Conservation (phyloP, 202 grass and related monocot species). For the Setaria italica region DNA sequence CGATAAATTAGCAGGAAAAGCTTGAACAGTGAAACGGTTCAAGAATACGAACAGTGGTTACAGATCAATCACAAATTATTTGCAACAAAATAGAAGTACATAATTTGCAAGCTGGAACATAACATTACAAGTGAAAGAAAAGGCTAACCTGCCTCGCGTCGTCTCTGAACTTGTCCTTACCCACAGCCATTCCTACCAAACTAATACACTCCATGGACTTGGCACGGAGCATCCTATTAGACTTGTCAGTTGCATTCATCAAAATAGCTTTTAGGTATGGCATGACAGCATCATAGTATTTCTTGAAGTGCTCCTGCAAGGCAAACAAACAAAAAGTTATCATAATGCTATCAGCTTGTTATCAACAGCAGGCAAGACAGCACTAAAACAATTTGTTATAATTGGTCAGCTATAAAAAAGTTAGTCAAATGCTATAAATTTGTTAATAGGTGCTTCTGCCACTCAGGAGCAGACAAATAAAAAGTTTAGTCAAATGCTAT, state of each 20-base stretch:
- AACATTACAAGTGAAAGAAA: conserved; percentile 28
- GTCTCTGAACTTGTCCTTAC: conserved; percentile 98
- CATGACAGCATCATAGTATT: conserved; percentile 99
- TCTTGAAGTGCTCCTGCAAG: conserved; percentile 92
- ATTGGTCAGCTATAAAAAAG: too few species aligned
- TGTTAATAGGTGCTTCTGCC: too few species aligned
- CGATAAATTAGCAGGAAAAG: conserved; percentile 9
- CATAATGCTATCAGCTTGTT: background rate
- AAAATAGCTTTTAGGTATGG: conserved; percentile 97
- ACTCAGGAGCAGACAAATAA: background rate
- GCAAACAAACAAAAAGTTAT: conserved; percentile 28
- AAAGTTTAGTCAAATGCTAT: conserved; percentile 12
- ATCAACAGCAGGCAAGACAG: conserved; percentile 9
- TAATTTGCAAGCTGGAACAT: conserved; percentile 6
- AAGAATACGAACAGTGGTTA: background rate
- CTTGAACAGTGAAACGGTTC: background rate
- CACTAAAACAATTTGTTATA: too few species aligned
- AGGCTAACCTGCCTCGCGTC: conserved; percentile 89
- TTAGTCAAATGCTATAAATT: too few species aligned
- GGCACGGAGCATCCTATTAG: conserved; percentile 97
- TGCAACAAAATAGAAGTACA: background rate
- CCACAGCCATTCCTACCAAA: conserved; percentile 98
- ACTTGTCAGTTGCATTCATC: conserved; percentile 98
- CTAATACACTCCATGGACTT: conserved; percentile 99
- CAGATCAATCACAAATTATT: background rate